Percentiles rank a stretch among this genome's conserved stretches.
Evolutionary conservation across 305 asterid genomes (phyloP).

Genomic region (Euphrasia arctica): DNA sequence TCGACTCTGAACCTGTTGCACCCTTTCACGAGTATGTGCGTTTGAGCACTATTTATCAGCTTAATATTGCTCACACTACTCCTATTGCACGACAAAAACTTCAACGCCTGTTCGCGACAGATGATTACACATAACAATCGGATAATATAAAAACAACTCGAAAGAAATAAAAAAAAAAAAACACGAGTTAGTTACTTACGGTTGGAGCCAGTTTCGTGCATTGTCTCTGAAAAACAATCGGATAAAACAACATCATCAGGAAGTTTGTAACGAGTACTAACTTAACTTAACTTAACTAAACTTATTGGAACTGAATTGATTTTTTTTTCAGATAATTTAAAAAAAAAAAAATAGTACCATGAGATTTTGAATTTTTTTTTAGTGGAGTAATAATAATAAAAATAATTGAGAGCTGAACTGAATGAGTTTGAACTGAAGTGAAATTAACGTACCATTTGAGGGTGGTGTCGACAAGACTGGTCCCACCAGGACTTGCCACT

Average conservation of each 20-base stretch:
- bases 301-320: no score
- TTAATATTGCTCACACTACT: conserved; percentile 46
- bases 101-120: conserved; percentile 43
- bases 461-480: conserved; percentile 65
- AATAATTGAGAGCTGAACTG: no score
- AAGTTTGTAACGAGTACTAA: neutral
- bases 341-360: no score
- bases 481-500: conserved; percentile 78
- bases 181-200: conserved; percentile 39
- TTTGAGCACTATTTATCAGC: conserved; percentile 56
- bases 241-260: neutral
- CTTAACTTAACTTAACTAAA: neutral
- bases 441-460: conserved; percentile 35
- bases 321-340: no score
- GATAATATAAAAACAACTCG: neutral
- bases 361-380: no score
- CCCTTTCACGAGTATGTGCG: conserved; percentile 44
- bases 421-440: no score
- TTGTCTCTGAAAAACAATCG: conserved; percentile 35
- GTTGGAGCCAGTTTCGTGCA: conserved; percentile 86
- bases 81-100: conserved; percentile 48
- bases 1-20: conserved; percentile 42
- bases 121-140: neutral
- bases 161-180: neutral
- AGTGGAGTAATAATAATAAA: no score